Base-by-base conservation (phyloP, 192 early-diverging fungal species). In the Coemansia sp. region DNA sequence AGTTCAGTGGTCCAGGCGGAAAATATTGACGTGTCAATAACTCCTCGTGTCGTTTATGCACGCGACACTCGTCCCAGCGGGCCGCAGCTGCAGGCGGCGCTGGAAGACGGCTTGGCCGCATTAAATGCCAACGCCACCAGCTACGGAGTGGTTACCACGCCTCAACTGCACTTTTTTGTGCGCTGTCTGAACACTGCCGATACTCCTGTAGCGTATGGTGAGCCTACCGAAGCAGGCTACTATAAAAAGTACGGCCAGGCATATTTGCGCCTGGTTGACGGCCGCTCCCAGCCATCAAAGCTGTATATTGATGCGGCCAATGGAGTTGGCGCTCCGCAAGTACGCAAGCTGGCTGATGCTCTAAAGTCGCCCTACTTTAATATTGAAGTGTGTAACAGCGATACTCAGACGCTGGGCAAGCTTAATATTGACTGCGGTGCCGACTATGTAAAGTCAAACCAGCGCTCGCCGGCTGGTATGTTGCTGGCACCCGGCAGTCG, bases 51-150 rank as follows among this genome's bases (percentile, higher is more conserved):
- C 4, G 86, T 93, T 51, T 84, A 92, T 71, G 97, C 82, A 43
- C 81, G 92, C 53, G 97, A 99, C 78, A 99, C 97, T 16, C 84
- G 94, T 56, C 94, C 97, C 40, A 91, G 87, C 66, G 91, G 97
- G 21, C 79, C 82, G 46, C 75, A 82, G 36, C 85, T 99, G 32
- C 90, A 93, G 40, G 70, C 69, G 3, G 84, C 92, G 36, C 71
- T 97, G 43, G 84, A 81, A 47, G 90, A 91, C 69, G 96, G 93
- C 18, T 82, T 97, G 30, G 66, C 82, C 15, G 89, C 85, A 8
- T 47, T 91, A 56, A 84, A 76, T 28, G 90, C 84, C 12, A 63
- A 81, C 6, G 76, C 86, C 14, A 86, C 71, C 18, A 89, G 96
- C 69, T 91, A 84, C 56, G 94, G 94, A 21, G 61, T 99, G 31